These are phyloP conservation scores for Scheffersomyces segobiensis DNA, from an alignment of 1,139 yeast genomes.

Conservation along the genomic window DNA sequence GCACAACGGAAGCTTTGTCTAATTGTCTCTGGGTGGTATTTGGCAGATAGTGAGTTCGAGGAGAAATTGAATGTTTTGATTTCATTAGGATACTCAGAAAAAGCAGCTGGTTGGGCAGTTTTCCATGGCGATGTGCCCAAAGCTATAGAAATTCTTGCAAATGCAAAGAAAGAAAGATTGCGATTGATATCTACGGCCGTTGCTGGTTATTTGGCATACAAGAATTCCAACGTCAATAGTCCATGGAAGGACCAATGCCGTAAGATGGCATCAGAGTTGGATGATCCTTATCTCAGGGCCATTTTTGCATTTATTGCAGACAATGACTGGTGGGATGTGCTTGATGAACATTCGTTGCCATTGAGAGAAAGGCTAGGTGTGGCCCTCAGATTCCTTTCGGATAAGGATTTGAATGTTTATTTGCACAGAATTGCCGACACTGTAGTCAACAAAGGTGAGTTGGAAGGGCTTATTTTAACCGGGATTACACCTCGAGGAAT, in stretches of 20 bases:
- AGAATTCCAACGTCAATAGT: slow-evolving; percentile 60
- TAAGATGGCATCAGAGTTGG: slow-evolving; percentile 79
- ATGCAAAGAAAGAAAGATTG: slow-evolving; percentile 60
- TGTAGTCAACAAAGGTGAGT: slow-evolving; percentile 75
- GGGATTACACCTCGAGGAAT: slow-evolving; percentile 87
- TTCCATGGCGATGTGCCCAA: slow-evolving; percentile 85
- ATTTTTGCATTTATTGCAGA: slow-evolving; percentile 94
- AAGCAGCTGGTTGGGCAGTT: slow-evolving; percentile 98
- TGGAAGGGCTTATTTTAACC: slow-evolving; percentile 87
- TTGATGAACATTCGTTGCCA: slow-evolving; percentile 88
- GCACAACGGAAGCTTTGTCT: slow-evolving; percentile 75
- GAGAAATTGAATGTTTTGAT: slow-evolving; percentile 62
- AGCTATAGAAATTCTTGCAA: slow-evolving; percentile 71
- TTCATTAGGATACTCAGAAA: slow-evolving; percentile 63
- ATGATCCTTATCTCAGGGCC: slow-evolving; percentile 86
- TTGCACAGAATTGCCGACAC: slow-evolving; percentile 68
- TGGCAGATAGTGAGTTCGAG: slow-evolving; percentile 75
- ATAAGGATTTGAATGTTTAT: slow-evolving; percentile 69
- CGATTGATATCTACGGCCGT: slow-evolving; percentile 89
- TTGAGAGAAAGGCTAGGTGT: slow-evolving; percentile 86
- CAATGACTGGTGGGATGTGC: slow-evolving; percentile 94
- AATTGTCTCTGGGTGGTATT: slow-evolving; percentile 90
- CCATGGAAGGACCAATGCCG: slow-evolving; percentile 96
- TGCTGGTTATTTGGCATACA: slow-evolving; percentile 86
- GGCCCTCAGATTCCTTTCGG: slow-evolving; percentile 81